These are phyloP conservation scores for Rhododendron griersonianum DNA, from an alignment of 148 eudicot species.

Conservation along the genomic window DNA sequence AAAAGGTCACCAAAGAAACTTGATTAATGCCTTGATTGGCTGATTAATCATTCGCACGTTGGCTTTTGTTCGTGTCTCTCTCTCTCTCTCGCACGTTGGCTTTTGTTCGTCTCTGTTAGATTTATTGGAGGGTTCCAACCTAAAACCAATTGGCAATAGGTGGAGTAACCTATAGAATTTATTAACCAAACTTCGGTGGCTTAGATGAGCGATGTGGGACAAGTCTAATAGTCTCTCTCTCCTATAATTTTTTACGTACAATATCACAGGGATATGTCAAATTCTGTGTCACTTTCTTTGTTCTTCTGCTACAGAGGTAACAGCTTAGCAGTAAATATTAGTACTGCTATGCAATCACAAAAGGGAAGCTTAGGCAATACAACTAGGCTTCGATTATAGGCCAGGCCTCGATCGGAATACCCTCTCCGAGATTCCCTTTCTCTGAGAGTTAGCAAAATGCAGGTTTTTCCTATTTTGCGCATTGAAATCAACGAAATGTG, in stretches of 20 bases:
- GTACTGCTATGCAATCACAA: not conserved
- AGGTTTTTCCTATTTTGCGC: not conserved
- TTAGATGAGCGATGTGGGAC: no score
- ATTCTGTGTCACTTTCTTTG: not conserved
- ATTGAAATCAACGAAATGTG: not conserved
- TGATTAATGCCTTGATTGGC: not conserved
- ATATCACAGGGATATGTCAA: not conserved
- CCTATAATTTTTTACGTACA: not conserved
- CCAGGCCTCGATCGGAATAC: no score
- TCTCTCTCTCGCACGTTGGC: no score
- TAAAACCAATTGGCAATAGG: no score
- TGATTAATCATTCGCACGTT: not conserved
- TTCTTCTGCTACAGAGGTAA: not conserved
- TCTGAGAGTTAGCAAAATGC: not conserved
- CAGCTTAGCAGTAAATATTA: not conserved
- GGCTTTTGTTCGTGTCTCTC: not conserved
- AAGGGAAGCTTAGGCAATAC: not conserved
- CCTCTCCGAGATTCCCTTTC: not conserved
- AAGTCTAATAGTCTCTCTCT: not conserved
- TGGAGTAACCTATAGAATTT: no score
- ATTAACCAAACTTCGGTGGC: no score
- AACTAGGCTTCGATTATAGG: not conserved
- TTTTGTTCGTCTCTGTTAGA: no score
- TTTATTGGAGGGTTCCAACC: no score
- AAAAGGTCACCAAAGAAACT: not conserved